Evolutionary conservation across 2,329 filamentous ascomycete genomes (phyloP).

Genomic region (Aspergillus sp.): DNA sequence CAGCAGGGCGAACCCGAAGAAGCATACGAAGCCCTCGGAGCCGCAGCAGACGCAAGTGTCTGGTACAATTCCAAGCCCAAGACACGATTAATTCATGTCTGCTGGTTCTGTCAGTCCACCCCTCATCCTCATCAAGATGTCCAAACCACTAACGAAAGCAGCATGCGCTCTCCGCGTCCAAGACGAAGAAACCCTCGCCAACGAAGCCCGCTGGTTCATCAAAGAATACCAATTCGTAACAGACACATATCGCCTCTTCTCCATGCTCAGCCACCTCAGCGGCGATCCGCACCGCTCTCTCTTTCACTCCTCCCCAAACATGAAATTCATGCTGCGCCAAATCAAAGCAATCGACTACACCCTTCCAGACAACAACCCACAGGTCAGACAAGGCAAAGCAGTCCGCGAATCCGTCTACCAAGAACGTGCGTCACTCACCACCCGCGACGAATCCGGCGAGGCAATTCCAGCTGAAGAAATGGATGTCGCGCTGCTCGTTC

Average conservation of each 20-base stretch:
- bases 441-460: conserved; percentile 31
- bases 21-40: conserved; percentile 72
- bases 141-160: conserved; percentile 24
- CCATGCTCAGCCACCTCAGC: conserved; percentile 67
- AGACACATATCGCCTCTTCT: conserved; percentile 77
- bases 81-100: conserved; percentile 66
- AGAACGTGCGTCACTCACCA: conserved; percentile 37
- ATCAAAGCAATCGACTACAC: conserved; percentile 83
- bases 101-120: conserved; percentile 59
- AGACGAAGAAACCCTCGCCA: conserved; percentile 68
- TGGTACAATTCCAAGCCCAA: conserved; percentile 66
- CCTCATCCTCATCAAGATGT: background rate
- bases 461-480: conserved; percentile 43
- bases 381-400: conserved; percentile 14
- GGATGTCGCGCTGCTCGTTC: conserved; percentile 73
- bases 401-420: conserved; percentile 38
- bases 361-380: conserved; percentile 45
- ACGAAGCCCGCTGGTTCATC: conserved; percentile 75
- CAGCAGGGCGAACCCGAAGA: conserved; percentile 60
- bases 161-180: conserved; percentile 75
- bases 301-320: conserved; percentile 73
- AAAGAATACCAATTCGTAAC: conserved; percentile 71
- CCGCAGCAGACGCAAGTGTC: conserved; percentile 71
- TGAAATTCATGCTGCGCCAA: conserved; percentile 87
- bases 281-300: conserved; percentile 54